These are phyloP conservation scores for Macrophomina pseudophaseolina DNA, from an alignment of 2,329 filamentous ascomycete genomes.

Conservation along the genomic window DNA sequence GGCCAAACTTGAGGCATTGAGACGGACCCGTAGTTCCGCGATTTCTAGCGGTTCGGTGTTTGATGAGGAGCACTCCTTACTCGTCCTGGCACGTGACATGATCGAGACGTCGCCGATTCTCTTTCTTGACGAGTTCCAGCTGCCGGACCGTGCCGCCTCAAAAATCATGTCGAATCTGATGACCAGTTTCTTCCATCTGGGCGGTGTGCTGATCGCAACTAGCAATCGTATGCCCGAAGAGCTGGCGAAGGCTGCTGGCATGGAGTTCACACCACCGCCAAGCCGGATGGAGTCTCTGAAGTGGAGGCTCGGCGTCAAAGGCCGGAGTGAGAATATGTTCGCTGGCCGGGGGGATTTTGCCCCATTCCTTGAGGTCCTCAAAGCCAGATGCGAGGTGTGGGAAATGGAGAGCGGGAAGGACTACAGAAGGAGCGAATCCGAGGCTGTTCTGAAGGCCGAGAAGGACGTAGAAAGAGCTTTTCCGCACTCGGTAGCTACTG, in stretches of 20 bases:
- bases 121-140: conserved; percentile 83
- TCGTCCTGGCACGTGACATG: conserved; percentile 77
- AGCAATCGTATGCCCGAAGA: conserved; percentile 87
- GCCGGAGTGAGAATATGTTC: conserved; percentile 38
- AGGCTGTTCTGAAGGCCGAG: neutral
- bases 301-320: conserved; percentile 52
- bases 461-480: neutral
- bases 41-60: conserved; percentile 22
- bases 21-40: conserved; percentile 41
- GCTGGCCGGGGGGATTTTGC: conserved; percentile 70
- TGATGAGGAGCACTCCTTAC: conserved; percentile 68
- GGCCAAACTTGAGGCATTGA: conserved; percentile 71
- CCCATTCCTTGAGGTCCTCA: conserved; percentile 75
- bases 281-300: conserved; percentile 56
- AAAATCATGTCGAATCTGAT: conserved; percentile 82
- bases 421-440: conserved; percentile 61
- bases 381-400: conserved; percentile 81
- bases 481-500: neutral
- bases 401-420: conserved; percentile 79
- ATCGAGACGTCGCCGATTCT: conserved; percentile 76
- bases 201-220: conserved; percentile 78
- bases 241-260: conserved; percentile 73
- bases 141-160: conserved; percentile 76
- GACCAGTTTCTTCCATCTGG: conserved; percentile 80
- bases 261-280: conserved; percentile 67